Percentiles rank a stretch among this genome's conserved stretches.
These are phyloP conservation scores for Trichosanthes truncata DNA, from an alignment of 306 rosid species.

Conservation along the genomic window DNA sequence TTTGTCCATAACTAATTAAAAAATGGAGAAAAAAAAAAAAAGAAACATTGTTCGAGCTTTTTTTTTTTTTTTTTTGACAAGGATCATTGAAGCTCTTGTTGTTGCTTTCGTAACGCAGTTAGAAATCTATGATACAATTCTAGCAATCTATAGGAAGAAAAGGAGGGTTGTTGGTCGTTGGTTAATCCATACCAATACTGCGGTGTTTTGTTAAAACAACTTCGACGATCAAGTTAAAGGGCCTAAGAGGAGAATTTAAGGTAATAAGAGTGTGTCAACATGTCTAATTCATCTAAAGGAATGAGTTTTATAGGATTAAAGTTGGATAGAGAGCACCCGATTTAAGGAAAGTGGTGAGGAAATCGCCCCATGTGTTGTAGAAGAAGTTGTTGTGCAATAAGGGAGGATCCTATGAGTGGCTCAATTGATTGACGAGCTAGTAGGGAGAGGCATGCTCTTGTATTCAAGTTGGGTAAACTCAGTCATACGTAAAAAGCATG, in stretches of 20 bases:
- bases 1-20: background rate
- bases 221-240: background rate
- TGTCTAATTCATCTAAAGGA: no score
- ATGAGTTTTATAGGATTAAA: no score
- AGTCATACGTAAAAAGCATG: no score
- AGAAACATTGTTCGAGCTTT: background rate
- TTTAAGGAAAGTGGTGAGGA: no score
- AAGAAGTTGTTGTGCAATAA: no score
- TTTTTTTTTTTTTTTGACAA: no score
- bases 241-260: background rate
- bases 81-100: background rate
- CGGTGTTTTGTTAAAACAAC: no score
- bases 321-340: background rate
- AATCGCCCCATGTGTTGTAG: no score
- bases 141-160: background rate
- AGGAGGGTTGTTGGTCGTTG: background rate
- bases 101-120: background rate
- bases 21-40: background rate
- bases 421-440: background rate
- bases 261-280: no score
- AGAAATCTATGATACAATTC: background rate
- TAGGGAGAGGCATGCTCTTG: background rate
- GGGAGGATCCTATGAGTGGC: background rate
- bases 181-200: no score
- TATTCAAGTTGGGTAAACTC: no score